Conservation (phyloP, 2,329 filamentous ascomycete genomes). For the Escovopsis sp. region DNA sequence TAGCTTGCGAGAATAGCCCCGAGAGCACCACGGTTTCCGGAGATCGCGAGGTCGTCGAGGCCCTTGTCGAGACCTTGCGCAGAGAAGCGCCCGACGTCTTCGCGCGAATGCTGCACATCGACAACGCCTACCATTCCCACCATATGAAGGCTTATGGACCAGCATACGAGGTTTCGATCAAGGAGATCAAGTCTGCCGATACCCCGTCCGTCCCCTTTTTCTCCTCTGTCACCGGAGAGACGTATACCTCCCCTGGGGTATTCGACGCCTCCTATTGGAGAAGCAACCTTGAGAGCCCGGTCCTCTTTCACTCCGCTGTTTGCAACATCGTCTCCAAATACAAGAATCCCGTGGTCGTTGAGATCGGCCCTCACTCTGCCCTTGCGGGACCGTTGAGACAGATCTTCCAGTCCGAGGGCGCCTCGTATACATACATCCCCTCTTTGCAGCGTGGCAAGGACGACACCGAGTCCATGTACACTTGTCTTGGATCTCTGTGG, state of each 20-base stretch:
- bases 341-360: neutral
- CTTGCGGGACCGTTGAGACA: neutral
- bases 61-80: neutral
- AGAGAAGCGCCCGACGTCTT: neutral
- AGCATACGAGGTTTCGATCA: neutral
- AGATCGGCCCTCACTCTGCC: neutral
- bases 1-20: neutral
- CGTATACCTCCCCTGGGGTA: neutral
- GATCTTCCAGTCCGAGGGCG: neutral
- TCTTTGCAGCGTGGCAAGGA: neutral
- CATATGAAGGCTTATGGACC: conserved; percentile 2
- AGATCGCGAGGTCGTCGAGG: neutral
- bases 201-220: neutral
- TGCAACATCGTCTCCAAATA: neutral
- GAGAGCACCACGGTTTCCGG: neutral
- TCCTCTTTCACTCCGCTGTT: neutral
- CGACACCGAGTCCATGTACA: neutral
- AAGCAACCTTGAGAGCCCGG: neutral
- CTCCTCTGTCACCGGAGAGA: neutral
- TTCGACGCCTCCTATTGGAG: neutral
- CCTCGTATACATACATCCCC: neutral
- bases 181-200: neutral
- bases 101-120: conserved; percentile 1
- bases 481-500: neutral
- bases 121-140: conserved; percentile 5